A percentile compares a stretch with the other conserved stretches of the same genome.
These are phyloP conservation scores for Daldinia vernicosa DNA, from an alignment of 495 filamentous ascomycete genomes.

Conservation along the genomic window DNA sequence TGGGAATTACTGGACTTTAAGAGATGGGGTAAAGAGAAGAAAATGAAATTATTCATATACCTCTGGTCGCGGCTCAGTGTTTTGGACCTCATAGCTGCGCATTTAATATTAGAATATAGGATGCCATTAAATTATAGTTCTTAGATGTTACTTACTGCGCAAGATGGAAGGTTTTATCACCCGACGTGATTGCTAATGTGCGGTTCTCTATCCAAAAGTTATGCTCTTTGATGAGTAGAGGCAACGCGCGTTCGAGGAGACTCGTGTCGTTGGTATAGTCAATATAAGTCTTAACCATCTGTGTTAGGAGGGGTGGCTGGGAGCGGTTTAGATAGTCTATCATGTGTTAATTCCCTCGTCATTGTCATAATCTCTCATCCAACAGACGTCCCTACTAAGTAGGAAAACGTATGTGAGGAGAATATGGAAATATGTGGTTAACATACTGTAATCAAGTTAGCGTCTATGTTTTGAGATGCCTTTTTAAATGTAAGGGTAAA, in stretches of 20 bases:
- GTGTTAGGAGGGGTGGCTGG: conserved; percentile 58
- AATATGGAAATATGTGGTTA: background rate
- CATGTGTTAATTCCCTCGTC: background rate
- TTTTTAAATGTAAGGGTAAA: background rate
- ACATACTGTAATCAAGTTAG: conserved; percentile 31
- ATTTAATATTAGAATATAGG: background rate
- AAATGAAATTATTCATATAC: conserved; percentile 7
- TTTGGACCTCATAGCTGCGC: conserved; percentile 56
- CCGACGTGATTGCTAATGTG: conserved; percentile 47
- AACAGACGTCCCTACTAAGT: background rate
- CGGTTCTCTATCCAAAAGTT: conserved; percentile 58
- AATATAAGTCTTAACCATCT: conserved; percentile 60
- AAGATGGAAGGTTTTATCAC: conserved; percentile 51
- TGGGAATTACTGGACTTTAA: background rate
- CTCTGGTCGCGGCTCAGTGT: conserved; percentile 60
- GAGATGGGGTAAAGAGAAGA: background rate
- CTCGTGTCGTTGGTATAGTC: conserved; percentile 61
- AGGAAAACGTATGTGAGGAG: background rate
- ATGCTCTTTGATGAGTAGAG: conserved; percentile 59
- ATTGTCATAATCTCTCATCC: background rate
- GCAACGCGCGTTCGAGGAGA: conserved; percentile 56
- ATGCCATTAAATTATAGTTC: background rate
- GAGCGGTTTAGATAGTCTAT: conserved; percentile 58
- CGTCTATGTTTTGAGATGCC: background rate
- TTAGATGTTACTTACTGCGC: conserved; percentile 47